Evolutionary conservation across 2,329 filamentous ascomycete species (phyloP).

Genomic region (Fusarium abutilonis): DNA sequence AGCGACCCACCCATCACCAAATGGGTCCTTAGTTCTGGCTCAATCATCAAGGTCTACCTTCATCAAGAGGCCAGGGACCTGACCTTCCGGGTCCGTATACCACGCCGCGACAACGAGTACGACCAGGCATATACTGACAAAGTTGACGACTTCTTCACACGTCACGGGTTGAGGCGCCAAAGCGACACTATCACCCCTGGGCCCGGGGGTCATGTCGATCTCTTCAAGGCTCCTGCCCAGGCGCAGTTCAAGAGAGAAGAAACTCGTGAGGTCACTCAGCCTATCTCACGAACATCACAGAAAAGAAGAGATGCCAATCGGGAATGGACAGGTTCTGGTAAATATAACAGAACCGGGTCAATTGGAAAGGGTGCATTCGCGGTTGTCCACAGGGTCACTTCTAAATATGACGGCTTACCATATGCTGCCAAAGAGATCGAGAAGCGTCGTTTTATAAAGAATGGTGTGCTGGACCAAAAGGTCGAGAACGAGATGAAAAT

Average conservation of each 20-base stretch:
- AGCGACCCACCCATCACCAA: slow-evolving; percentile 49
- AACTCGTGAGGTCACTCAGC: slow-evolving; percentile 32
- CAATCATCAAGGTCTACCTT: slow-evolving; percentile 75
- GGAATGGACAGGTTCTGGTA: slow-evolving; percentile 84
- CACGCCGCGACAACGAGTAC: slow-evolving; percentile 74
- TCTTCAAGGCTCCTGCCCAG: slow-evolving; percentile 47
- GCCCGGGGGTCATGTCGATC: slow-evolving; percentile 57
- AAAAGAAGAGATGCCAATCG: slow-evolving; percentile 51
- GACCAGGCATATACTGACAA: slow-evolving; percentile 74
- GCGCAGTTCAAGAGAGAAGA: slow-evolving; percentile 34
- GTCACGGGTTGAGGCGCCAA: slow-evolving; percentile 48
- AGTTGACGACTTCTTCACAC: slow-evolving; percentile 70
- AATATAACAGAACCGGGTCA: slow-evolving; percentile 82
- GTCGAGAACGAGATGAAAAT: slow-evolving; percentile 98
- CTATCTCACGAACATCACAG: slow-evolving; percentile 22
- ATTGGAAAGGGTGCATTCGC: slow-evolving; percentile 97
- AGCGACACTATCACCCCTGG: slow-evolving; percentile 60
- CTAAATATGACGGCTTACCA: slow-evolving; percentile 82
- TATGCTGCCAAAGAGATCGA: slow-evolving; percentile 96
- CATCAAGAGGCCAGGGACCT: slow-evolving; percentile 67
- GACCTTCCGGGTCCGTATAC: slow-evolving; percentile 86
- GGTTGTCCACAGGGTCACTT: slow-evolving; percentile 88
- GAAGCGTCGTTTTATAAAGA: slow-evolving; percentile 92
- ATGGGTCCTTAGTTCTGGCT: slow-evolving; percentile 76
- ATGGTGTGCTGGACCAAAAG: slow-evolving; percentile 87